Evolutionary conservation across 768 basidiomycete genomes (phyloP), one percentile per base, ranked within the genome.

Genomic region (Agaricus blazei): DNA sequence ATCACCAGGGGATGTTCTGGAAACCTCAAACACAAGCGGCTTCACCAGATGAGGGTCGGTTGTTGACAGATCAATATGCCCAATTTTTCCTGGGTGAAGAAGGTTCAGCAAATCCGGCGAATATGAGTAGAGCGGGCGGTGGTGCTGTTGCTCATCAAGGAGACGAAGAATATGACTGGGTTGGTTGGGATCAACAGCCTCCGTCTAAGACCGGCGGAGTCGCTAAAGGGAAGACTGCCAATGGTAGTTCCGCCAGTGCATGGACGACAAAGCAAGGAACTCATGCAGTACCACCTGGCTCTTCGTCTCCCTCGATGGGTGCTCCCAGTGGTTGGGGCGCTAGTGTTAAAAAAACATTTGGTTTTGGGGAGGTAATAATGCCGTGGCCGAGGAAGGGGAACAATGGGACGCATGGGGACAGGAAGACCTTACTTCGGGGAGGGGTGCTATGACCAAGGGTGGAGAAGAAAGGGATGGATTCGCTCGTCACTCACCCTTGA

Each of bases 181-280:
- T 41, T 50, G 27, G 52, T 42, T 55, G 60, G 57, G 26, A 38
- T 23, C 29, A 28, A 15, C 45, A 38, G 15, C 36, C 48, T 23
- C 11, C 26, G 38, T 8, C 44, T 37, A 34, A 43, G 42, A 42
- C 34, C 4, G 49, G 50, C 44, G 48, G 12, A 38, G 23, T 14
- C 7, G 47, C 4, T 9, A 58, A 56, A 31, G 12, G 23, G 37
- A 48, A 36, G 19, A 26, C 49, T 15, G 19, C 56, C 9, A 54
- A 50, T 40, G 43, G 15, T 8, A 37, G 48, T 27, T 24, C 54
- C 41, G 26, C 36, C 54, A 65, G 64, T 49, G 65, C 58, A 11
- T 67, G 65, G 66, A 60, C 29, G 31, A 23, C 52, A 9, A 66
- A 63, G 58, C 64, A 61, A 37, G 61, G 64, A 11, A 28, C 28